Base-by-base conservation (phyloP, 306 rosid genomes). In the Argentina anserina region DNA sequence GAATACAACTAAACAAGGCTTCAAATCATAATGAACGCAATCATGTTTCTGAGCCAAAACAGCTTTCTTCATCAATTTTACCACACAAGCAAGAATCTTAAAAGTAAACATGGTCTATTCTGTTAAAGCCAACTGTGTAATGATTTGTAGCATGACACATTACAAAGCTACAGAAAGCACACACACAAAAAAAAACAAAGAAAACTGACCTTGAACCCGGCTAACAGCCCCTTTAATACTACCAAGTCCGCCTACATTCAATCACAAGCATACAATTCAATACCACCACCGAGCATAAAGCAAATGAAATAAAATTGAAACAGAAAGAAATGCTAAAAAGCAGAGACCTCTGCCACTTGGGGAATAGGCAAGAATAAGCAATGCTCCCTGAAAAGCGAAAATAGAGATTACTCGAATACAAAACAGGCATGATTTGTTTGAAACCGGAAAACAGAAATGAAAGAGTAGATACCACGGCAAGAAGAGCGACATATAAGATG, bases 201-300 rank as follows among this genome's bases (percentile, higher is more conserved):
- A 12, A 69, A 64, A 41, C 34, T 63, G 80, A 88, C 97, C 97
- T 88, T 86, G 88, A 76, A 85, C 80, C 85, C 86, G 76, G 85
- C 81, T 81, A 60, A 80, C 71, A 59, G 80, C 67, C 13, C 86
- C 86, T 72, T 70, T 42, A 50, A 43, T 50, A 58, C 63, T 43
- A 45, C 81, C 84, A 66, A 40, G 15, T 70, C 89, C 92, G 85
- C 92, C 96, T 90, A 68, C 67, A 75, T 14, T 70, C n/a, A 75
- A 31, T 41, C 65, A 53, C 33, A 69, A 34, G 50, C 6, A 29
- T n/a, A 33, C 10, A 0, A 34, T 5, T 33, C 63, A 39, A n/a
- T n/a, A n/a, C 39, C 37, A 2, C n/a, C 1, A 6, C 14, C 13
- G 33, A 15, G 5, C 29, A 14, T 23, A 53, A 37, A 43, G n/a